Evolutionary conservation across 768 basidiomycete species (phyloP), one percentile per base, ranked within the genome.

Genomic region (Hericium coralloides): DNA sequence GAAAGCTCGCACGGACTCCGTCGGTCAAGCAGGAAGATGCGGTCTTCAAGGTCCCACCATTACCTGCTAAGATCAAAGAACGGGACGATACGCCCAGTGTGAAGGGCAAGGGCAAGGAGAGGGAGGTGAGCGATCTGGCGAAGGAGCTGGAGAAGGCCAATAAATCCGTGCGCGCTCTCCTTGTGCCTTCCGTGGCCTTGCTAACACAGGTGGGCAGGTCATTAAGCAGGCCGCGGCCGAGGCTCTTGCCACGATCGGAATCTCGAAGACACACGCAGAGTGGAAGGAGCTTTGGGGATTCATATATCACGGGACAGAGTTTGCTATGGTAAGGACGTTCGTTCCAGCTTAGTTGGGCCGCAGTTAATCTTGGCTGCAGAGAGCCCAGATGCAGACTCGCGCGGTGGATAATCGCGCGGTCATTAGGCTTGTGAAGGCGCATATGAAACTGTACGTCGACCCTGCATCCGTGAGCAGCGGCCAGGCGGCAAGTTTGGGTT

Each of bases 121-220:
- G 20, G 25, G 48, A 49, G 20, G 65, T 59, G 9, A 57, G 64
- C 9, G 75, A 59, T 69, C 78, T 69, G 66, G 73, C 49, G 36
- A 57, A 65, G 26, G 66, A 72, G 55, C 63, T 80, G 43, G 85
- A 87, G 70, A 78, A 73, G 62, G 72, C 74, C 5, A 88, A 87
- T 65, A 87, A 83, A 67, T 76, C 75, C 59, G 86, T 87, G 59
- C 63, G 76, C 68, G 18, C 2, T 25, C 20, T 26, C 38, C 14
- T 4, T 5, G 8, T 12, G 4, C 41, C 25, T 4, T 52, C 20
- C n/a, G 12, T 20, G 22, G 43, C 36, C 23, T 31, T 25, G n/a
- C 14, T 49, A 12, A 41, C 18, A n/a, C 23, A 4, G 22, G 20
- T 58, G 15, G 1, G 25, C 7, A 76, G 78, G 65, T 70, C 43